These are phyloP conservation scores for Platanus orientalis DNA, from an alignment of 164 flowering plant genomes.

Conservation along the genomic window DNA sequence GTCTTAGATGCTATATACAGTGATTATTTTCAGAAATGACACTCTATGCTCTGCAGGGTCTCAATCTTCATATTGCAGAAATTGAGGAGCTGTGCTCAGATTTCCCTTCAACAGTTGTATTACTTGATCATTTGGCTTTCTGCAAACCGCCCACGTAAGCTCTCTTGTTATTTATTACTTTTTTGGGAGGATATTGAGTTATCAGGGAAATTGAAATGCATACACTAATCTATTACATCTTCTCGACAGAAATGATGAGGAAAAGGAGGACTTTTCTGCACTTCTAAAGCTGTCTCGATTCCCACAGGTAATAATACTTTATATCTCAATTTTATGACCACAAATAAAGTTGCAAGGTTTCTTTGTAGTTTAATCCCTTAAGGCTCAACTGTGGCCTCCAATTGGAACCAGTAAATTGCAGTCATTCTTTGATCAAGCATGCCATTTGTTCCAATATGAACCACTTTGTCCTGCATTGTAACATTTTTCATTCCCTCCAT, in stretches of 20 bases:
- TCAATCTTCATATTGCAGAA: conserved; percentile 67
- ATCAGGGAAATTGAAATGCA: not conserved
- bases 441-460: too few species aligned
- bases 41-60: conserved; percentile 69
- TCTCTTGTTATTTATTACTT: not conserved
- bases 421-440: too few species aligned
- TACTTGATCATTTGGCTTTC: conserved; percentile 87
- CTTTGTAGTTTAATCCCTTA: not conserved
- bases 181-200: not conserved
- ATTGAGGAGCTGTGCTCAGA: conserved; percentile 74
- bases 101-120: conserved; percentile 72
- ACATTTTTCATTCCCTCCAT: too few species aligned
- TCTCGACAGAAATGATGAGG: conserved; percentile 59
- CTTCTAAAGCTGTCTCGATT: conserved; percentile 69
- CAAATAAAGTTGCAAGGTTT: not conserved
- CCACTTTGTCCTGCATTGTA: too few species aligned
- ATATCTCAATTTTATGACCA: not conserved
- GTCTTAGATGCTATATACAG: not conserved
- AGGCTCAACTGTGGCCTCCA: too few species aligned
- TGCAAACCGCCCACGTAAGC: conserved; percentile 81
- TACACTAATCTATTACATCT: conserved; percentile 3
- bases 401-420: too few species aligned
- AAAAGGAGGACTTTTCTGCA: conserved; percentile 40
- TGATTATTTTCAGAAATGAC: not conserved
- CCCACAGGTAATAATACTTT: conserved; percentile 56